These are phyloP conservation scores for Fomitopsis serialis DNA, from an alignment of 768 basidiomycete species.

Conservation along the genomic window DNA sequence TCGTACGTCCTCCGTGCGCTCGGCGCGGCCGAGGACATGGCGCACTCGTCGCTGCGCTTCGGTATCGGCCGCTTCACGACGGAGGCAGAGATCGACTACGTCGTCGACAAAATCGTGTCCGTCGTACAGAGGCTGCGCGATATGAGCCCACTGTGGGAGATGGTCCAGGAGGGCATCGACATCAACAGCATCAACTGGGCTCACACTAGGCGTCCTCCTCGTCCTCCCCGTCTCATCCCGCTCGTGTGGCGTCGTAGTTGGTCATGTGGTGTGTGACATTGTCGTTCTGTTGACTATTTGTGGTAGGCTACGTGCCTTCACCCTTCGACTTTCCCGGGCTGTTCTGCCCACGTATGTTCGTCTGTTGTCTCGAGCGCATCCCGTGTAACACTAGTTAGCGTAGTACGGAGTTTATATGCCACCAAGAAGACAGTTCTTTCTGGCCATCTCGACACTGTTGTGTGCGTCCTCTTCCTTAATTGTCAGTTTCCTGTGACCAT, in stretches of 20 bases:
- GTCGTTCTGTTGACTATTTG: background rate
- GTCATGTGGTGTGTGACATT: background rate
- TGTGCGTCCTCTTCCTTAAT: too few relatives aligned
- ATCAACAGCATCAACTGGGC: conserved; percentile 94
- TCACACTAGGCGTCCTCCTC: conserved; percentile 47
- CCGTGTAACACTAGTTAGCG: background rate
- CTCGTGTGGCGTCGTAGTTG: background rate
- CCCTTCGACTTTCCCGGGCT: background rate
- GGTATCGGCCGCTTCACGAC: conserved; percentile 98
- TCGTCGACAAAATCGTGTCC: conserved; percentile 78
- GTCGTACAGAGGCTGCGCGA: conserved; percentile 89
- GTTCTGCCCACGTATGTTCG: background rate
- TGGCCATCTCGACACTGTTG: too few relatives aligned
- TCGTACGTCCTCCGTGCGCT: conserved; percentile 97
- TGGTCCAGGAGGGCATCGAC: conserved; percentile 99
- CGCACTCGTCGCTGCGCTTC: conserved; percentile 95
- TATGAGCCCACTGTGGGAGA: conserved; percentile 99
- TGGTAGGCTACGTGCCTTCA: background rate
- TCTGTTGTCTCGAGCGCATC: too few relatives aligned
- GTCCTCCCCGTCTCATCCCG: too few relatives aligned
- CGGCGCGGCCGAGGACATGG: conserved; percentile 98
- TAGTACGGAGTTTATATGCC: background rate
- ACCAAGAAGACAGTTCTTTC: too few relatives aligned
- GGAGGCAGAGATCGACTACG: conserved; percentile 94
- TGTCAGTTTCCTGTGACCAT: too few relatives aligned